These are phyloP conservation scores for Gossypium ekmanianum DNA, from an alignment of 345 rosid species.

Conservation along the genomic window DNA sequence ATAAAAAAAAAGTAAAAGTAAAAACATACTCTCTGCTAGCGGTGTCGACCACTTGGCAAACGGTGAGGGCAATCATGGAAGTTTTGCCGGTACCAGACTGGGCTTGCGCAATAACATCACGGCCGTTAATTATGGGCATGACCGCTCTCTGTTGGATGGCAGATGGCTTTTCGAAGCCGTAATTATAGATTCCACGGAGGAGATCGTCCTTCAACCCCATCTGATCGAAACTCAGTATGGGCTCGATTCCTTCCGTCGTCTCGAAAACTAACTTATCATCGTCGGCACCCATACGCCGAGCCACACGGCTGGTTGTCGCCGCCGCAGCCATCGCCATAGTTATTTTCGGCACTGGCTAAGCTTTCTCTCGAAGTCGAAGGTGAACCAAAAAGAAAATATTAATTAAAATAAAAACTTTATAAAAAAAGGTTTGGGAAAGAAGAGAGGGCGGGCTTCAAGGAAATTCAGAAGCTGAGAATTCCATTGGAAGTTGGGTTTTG, in stretches of 20 bases:
- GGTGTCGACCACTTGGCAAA: slow-evolving; percentile 76
- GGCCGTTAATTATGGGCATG: slow-evolving; percentile 89
- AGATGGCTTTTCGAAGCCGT: slow-evolving; percentile 91
- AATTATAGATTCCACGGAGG: slow-evolving; percentile 78
- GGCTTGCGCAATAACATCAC: slow-evolving; percentile 95
- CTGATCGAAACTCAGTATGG: slow-evolving; percentile 65
- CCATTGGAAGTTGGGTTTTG: too few species aligned
- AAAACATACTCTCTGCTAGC: slow-evolving; percentile 61
- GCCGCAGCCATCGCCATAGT: slow-evolving; percentile 12
- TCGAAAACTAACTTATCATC: slow-evolving; percentile 72
- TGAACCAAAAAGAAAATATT: background rate
- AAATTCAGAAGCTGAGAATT: background rate
- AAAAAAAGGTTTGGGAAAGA: background rate
- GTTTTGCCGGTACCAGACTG: slow-evolving; percentile 98
- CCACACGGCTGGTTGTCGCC: slow-evolving; percentile 28
- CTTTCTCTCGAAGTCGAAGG: background rate
- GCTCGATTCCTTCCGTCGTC: slow-evolving; percentile 87
- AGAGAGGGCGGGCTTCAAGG: background rate
- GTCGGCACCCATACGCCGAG: slow-evolving; percentile 44
- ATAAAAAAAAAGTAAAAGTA: background rate
- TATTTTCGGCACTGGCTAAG: background rate
- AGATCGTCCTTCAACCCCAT: slow-evolving; percentile 82
- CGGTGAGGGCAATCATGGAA: slow-evolving; percentile 95
- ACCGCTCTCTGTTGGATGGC: slow-evolving; percentile 96
- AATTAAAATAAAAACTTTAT: background rate